Evolutionary conservation across 2,329 filamentous ascomycete species (phyloP), one percentile per base, ranked within the genome.

Genomic region (Alternaria arborescens): DNA sequence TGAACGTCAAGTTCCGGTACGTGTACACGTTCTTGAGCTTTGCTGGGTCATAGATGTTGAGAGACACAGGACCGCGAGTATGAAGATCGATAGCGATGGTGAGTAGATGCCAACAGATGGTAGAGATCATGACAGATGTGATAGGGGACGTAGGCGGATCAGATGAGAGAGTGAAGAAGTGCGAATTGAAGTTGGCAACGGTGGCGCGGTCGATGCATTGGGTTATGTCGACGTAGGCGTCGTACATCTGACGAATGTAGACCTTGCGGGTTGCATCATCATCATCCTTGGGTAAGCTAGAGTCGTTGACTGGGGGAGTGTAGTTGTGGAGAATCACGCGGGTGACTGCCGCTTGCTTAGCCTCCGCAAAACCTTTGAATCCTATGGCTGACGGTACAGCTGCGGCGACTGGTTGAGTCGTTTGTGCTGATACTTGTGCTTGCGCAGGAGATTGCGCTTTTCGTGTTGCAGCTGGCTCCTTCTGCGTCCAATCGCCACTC

Each of bases 191-290:
- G 20, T 12, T 41, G 16, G 40, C 16, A 5, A 26, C 16, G 28
- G 47, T 42, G 11, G 28, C 44, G 24, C 42, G 41, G 51, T 62
- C 60, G 24, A 55, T 50, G 3, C 55, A 62, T 14, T 38, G 11
- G 14, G 34, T 42, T 18, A 24, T 58, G 24, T 62, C 55, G 14
- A 36, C 16, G 26, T 55, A 58, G n/a, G 60, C 60, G 7, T 53
- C 44, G 18, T 52, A 26, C 4, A 59, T 32, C 14, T 20, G 44
- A 18, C 28, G 18, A 4, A 62, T 47, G 18, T 59, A 62, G 16
- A 12, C 4, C 5, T 10, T 41, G 8, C 22, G 40, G 3, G 34
- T 8, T n/a, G 41, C 32, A 6, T 20, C 12, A 20, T 60, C 26
- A 5, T 20, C 12, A 20, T 60, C 26, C 32, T 52, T 40, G 5